Percentiles rank a stretch among this genome's conserved stretches.
Evolutionary conservation across 2,329 filamentous ascomycete species (phyloP).

Genomic region (Sporothrix curviconia): DNA sequence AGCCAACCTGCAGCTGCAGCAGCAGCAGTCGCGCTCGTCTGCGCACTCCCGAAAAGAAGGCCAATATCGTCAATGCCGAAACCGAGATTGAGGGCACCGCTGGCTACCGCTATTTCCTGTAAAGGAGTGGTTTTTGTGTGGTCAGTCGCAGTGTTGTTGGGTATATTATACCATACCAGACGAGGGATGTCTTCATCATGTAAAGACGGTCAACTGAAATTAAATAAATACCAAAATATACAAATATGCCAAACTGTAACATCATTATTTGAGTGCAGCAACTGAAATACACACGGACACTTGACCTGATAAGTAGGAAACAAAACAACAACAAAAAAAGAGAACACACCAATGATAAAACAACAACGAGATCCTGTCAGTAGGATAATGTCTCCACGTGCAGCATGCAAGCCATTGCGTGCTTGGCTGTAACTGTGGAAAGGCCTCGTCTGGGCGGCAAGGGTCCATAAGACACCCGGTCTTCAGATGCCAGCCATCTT

Average conservation of each 20-base stretch:
- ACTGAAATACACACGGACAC: not conserved
- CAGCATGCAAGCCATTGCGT: conserved; percentile 13
- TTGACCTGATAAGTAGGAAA: too few species aligned
- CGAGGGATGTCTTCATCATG: not conserved
- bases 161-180: too few species aligned
- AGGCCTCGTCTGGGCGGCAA: not conserved
- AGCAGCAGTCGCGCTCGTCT: not conserved
- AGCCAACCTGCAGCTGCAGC: not conserved
- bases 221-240: not conserved
- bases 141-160: not conserved
- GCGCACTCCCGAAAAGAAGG: conserved; percentile 12
- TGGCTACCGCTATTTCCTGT: conserved; percentile 21
- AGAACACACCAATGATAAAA: not conserved
- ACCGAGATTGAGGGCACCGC: conserved; percentile 18
- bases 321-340: not conserved
- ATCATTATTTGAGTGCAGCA: too few species aligned
- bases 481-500: conserved; percentile 15
- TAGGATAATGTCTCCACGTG: conserved; percentile 15
- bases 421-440: conserved; percentile 5
- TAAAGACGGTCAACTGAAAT: not conserved
- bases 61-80: not conserved
- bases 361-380: not conserved
- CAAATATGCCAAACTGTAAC: not conserved
- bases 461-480: conserved; percentile 6
- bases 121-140: not conserved